These are phyloP conservation scores for Fusarium musae DNA, from an alignment of 2,329 filamentous ascomycete species.

Conservation along the genomic window DNA sequence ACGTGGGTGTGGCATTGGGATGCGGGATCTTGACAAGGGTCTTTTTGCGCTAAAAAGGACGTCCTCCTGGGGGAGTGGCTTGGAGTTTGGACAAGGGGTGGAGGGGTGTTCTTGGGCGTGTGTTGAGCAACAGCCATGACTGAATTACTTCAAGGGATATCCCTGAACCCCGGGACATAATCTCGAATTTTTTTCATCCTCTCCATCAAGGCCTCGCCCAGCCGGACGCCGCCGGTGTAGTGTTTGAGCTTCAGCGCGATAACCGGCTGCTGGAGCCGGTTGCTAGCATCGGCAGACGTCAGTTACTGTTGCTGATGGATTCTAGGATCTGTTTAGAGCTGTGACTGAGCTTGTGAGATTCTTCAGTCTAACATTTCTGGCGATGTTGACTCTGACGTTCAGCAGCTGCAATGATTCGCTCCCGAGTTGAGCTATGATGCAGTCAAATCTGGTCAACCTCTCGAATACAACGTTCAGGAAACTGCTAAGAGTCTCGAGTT, in stretches of 20 bases:
- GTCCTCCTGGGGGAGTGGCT: conserved; percentile 40
- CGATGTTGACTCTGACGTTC: not conserved
- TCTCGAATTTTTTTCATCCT: conserved; percentile 43
- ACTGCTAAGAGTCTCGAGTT: conserved; percentile 18
- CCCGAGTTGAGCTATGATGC: conserved; percentile 4
- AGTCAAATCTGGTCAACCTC: conserved; percentile 11
- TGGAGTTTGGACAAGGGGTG: conserved; percentile 35
- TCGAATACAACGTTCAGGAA: conserved; percentile 17
- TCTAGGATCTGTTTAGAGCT: conserved; percentile 5
- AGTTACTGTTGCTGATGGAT: not conserved
- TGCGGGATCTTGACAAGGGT: conserved; percentile 47
- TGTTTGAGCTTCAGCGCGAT: conserved; percentile 37
- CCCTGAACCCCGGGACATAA: conserved; percentile 42
- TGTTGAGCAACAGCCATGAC: conserved; percentile 18
- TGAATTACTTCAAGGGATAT: conserved; percentile 34
- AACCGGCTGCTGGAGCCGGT: conserved; percentile 42
- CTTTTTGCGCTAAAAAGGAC: conserved; percentile 42
- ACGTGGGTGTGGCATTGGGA: conserved; percentile 47
- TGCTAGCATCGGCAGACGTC: conserved; percentile 34
- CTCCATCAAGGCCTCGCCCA: conserved; percentile 38
- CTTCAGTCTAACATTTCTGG: conserved; percentile 1
- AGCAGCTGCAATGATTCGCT: not conserved
- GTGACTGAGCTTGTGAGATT: conserved; percentile 7
- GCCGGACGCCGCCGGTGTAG: conserved; percentile 43
- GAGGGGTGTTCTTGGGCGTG: conserved; percentile 38